These are phyloP conservation scores for Chimonanthus praecox DNA, from an alignment of 164 flowering plant genomes.

Conservation along the genomic window DNA sequence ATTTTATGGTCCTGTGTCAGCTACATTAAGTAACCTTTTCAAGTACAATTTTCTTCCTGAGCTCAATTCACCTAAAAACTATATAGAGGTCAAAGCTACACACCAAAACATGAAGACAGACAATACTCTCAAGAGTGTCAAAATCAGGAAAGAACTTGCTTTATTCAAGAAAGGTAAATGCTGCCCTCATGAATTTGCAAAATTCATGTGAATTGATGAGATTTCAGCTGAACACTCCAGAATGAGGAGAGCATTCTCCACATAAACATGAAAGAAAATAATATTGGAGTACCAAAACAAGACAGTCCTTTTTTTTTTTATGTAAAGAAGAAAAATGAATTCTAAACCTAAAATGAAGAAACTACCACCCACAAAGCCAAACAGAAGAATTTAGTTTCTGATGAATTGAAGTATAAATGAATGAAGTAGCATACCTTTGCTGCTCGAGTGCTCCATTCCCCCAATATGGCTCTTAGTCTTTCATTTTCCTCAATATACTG, in stretches of 20 bases:
- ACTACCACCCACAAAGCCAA: too few relatives aligned
- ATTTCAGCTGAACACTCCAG: neutral
- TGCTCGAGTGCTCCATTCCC: conserved; percentile 95
- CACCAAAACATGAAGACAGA: neutral
- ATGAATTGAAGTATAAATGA: neutral
- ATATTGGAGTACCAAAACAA: too few relatives aligned
- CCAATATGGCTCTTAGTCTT: conserved; percentile 84
- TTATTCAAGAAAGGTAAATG: too few relatives aligned
- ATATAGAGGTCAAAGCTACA: neutral
- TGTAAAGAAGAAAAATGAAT: too few relatives aligned
- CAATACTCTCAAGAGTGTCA: neutral
- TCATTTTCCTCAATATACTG: conserved; percentile 98
- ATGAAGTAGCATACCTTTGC: conserved; percentile 64
- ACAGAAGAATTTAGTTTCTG: neutral
- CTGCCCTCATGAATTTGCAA: too few relatives aligned
- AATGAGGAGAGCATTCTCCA: neutral
- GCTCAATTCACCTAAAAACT: neutral
- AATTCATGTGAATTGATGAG: too few relatives aligned
- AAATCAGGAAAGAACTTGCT: neutral
- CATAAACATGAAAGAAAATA: too few relatives aligned
- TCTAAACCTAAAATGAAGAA: neutral
- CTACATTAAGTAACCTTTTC: neutral
- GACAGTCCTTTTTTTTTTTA: too few relatives aligned
- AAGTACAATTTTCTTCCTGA: neutral
- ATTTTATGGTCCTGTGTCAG: neutral